Evolutionary conservation across 2,329 filamentous ascomycete species (phyloP).

Genomic region (Stylonectria norvegica): DNA sequence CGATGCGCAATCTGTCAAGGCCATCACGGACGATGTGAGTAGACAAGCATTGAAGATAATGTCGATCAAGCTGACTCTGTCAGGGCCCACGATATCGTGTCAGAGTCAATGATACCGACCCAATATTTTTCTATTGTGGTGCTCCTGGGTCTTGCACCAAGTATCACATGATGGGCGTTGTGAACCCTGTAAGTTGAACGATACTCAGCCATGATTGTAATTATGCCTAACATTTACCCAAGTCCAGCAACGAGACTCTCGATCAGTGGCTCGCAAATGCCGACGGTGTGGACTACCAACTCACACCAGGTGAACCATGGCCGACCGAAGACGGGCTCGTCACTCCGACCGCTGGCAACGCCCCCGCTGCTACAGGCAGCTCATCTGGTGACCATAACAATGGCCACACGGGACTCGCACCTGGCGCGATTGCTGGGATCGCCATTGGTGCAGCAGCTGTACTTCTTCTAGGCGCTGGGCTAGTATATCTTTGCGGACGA

Average conservation of each 20-base stretch:
- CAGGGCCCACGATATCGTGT: slow-evolving; percentile 42
- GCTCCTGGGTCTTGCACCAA: slow-evolving; percentile 62
- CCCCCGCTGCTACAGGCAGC: slow-evolving; percentile 5
- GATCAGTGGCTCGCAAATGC: slow-evolving; percentile 46
- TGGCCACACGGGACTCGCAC: slow-evolving; percentile 17
- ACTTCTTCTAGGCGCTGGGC: slow-evolving; percentile 39
- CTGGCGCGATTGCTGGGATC: slow-evolving; percentile 59
- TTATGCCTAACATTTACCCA: too few relatives aligned
- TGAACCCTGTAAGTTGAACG: slow-evolving; percentile 61
- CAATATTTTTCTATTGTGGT: slow-evolving; percentile 68
- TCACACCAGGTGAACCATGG: slow-evolving; percentile 54
- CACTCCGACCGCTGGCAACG: slow-evolving; percentile 7
- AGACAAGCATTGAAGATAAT: background rate
- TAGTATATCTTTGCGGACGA: slow-evolving; percentile 49
- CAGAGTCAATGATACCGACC: slow-evolving; percentile 57
- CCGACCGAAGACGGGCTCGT: slow-evolving; percentile 44
- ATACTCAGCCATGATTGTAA: background rate
- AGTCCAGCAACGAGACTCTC: slow-evolving; percentile 47
- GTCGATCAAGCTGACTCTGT: slow-evolving; percentile 3
- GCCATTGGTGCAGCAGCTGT: slow-evolving; percentile 49
- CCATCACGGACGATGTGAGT: slow-evolving; percentile 45
- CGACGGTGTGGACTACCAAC: slow-evolving; percentile 46
- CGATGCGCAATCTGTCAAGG: slow-evolving; percentile 44
- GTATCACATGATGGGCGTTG: slow-evolving; percentile 70
- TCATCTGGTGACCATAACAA: slow-evolving; percentile 11